Base-by-base conservation (phyloP, 345 rosid genomes). In the Lepidium sativum region DNA sequence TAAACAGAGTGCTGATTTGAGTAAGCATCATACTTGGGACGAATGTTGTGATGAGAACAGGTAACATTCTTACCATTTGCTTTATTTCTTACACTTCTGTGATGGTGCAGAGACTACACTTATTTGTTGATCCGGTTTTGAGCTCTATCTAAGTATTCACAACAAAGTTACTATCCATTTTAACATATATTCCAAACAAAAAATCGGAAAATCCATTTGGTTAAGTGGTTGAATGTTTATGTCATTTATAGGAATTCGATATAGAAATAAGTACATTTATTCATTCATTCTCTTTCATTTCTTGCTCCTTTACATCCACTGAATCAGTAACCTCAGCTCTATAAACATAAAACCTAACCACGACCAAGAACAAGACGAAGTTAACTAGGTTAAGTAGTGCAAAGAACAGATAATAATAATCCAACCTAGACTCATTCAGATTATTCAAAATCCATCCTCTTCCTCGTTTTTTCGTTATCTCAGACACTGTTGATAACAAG, bases 61-160 rank as follows among this genome's bases (percentile, higher is more conserved):
- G 96, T 39, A 91, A 69, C 98, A 88, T 88, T 73, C 80, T 66
- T 34, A 91, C 33, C 92, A 86, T 88, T 27, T 91, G 96, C 25
- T 91, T 88, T n/a, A 96, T 86, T 69, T 91, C 98, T 70, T 91
- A 95, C 0, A 91, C 95, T 79, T 88, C 88, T 13, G 95, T 86
- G 9, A 85, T 85, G 4, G 92, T 39, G 70, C 96, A 84, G 8
- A 84, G 71, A 69, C 59, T 74, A 90, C 90, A 88, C 9, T 84
- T 76, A 38, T 72, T 54, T 1, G 62, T 75, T 32, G 81, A 17
- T 13, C 75, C 83, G 32, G 87, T 79, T 69, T 75, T 78, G 21
- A n/a, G n/a, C n/a, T n/a, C n/a, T n/a, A n/a, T n/a, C n/a, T n/a
- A n/a, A n/a, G n/a, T n/a, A n/a, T n/a, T n/a, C n/a, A n/a, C n/a